Evolutionary conservation across 2,329 filamentous ascomycete species (phyloP), one percentile per base, ranked within the genome.

Genomic region (Alternaria brassicae): DNA sequence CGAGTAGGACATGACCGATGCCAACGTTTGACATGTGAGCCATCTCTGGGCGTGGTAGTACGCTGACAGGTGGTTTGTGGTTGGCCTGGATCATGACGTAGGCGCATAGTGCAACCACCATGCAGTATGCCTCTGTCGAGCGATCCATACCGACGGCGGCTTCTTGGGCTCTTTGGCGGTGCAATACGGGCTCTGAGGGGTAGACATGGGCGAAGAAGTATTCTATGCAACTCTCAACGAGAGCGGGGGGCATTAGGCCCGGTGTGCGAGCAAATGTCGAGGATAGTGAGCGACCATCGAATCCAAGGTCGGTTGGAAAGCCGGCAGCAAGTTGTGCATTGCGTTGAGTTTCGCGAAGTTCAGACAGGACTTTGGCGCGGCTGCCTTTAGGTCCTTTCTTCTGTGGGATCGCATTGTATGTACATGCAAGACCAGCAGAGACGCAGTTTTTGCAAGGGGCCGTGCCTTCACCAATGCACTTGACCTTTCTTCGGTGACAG

Each of bases 351-450:
- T 81, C 84, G 52, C 86, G 81, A 21, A 89, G 78, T 75, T 88
- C 85, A 61, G 86, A 86, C 58, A 89, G 86, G 39, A 89, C 85
- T 65, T 87, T 85, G 32, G 86, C 86, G 60, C 85, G 82, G 49
- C 85, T 86, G 27, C 85, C 84, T 69, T 88, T 89, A 12, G 86
- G 86, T 2, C 86, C 86, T 66, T 88, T 85, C 75, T 88, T 88
- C 73, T 86, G 85, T 13, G 86, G 86, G 41, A 89, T 83, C 68
- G 87, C 85, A 68, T 88, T 87, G 72, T 87, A 86, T 64, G 86
- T 88, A 78, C 86, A 89, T n/a, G 79, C 82, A 60, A 89, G 81
- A 23, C 84, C 82, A 28, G 86, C 85, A 57, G 83, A 83, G 53
- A 81, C 76, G 73, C 86, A 89, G 70, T 88, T 87, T 74, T 86